A percentile compares a stretch with the other conserved stretches of the same genome.
phyloP scores from a whole-genome alignment of 164 flowering plant genomes.

The Sedum album region DNA sequence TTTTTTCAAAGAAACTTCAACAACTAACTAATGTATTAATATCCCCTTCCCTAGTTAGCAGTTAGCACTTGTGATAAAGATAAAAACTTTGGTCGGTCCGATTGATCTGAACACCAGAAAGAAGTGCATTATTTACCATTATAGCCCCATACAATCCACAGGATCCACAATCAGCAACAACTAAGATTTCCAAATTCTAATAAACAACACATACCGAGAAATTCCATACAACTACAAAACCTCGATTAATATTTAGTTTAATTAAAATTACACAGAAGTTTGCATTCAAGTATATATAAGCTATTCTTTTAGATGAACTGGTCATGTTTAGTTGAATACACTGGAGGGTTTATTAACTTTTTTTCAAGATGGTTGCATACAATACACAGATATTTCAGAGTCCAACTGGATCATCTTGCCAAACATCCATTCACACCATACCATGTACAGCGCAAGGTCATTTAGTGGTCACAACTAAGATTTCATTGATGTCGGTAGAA shows the following conservation, averaged over 20 bases:
- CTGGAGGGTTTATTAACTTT: neutral
- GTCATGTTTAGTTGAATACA: neutral
- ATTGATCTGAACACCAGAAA: neutral
- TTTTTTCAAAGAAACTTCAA: neutral
- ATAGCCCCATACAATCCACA: neutral
- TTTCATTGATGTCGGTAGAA: neutral
- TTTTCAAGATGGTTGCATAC: too few relatives aligned
- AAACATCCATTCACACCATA: neutral
- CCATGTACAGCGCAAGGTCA: neutral
- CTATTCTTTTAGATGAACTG: neutral
- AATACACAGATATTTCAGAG: neutral
- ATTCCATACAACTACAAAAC: neutral
- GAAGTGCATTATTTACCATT: neutral
- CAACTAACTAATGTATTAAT: neutral
- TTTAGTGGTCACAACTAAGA: neutral
- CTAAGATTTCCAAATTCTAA: neutral
- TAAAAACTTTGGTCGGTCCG: neutral
- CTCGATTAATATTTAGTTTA: neutral
- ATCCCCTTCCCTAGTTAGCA: neutral
- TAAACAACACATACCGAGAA: neutral
- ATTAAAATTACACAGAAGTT: neutral
- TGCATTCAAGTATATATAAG: neutral
- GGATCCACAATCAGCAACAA: neutral
- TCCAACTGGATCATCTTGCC: neutral
- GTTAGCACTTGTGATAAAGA: neutral